phyloP scores from a whole-genome alignment of 352 stramenopile species.

The Globisporangium carolinianum region DNA sequence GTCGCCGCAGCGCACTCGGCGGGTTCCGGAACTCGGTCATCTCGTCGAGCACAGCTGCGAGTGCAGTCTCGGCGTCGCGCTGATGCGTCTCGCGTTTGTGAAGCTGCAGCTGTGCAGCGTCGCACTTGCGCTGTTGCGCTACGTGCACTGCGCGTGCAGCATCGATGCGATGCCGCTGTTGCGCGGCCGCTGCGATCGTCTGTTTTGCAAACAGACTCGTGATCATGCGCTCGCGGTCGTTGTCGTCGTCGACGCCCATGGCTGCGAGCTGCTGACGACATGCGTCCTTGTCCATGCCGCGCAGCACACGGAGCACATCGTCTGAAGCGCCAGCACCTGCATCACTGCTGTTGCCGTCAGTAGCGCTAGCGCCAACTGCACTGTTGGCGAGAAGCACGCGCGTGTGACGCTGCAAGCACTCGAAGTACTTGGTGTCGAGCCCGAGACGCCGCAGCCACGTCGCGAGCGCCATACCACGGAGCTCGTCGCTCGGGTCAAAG shows the following conservation, averaged over 20 bases:
- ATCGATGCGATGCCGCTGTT: slow-evolving; percentile 15
- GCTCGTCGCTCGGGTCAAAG: slow-evolving; percentile 55
- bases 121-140: slow-evolving; percentile 21
- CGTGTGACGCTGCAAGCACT: slow-evolving; percentile 33
- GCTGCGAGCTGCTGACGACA: slow-evolving; percentile 18
- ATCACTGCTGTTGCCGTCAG: not conserved
- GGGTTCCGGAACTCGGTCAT: slow-evolving; percentile 56
- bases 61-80: slow-evolving; percentile 15
- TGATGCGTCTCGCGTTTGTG: slow-evolving; percentile 15
- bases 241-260: slow-evolving; percentile 31
- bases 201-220: slow-evolving; percentile 43
- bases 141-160: not conserved
- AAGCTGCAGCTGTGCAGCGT: slow-evolving; percentile 29
- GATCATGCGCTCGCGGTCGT: slow-evolving; percentile 40
- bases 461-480: slow-evolving; percentile 38
- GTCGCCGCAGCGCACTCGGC: slow-evolving; percentile 37
- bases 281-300: slow-evolving; percentile 4
- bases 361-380: too few relatives aligned
- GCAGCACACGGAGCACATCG: slow-evolving; percentile 15
- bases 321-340: not conserved
- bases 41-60: slow-evolving; percentile 41
- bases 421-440: slow-evolving; percentile 35
- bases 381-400: slow-evolving; percentile 8
- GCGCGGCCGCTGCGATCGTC: slow-evolving; percentile 25
- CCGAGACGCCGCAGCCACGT: slow-evolving; percentile 59